phyloP scores from a whole-genome alignment of 495 filamentous ascomycete species.

The Amphirosellinia nigrospora region DNA sequence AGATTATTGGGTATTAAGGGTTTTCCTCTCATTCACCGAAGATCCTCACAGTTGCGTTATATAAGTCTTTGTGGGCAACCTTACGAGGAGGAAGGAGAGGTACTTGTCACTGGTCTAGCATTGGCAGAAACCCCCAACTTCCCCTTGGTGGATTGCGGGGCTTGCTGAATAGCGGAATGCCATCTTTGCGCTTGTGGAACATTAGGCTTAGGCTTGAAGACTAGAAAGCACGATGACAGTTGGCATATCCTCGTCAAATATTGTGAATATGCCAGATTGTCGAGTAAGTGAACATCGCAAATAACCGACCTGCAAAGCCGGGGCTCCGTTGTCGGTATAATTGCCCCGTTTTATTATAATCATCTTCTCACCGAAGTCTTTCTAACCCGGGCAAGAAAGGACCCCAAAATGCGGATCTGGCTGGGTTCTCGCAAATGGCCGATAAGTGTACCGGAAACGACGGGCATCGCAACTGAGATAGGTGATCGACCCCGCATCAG shows the following conservation, averaged over 20 bases:
- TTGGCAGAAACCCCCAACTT: neutral
- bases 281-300: neutral
- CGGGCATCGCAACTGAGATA: conserved; percentile 5
- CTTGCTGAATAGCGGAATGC: conserved; percentile 7
- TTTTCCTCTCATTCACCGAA: conserved; percentile 17
- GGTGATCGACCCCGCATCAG: conserved; percentile 11
- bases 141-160: neutral
- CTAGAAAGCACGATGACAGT: conserved; percentile 2
- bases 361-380: neutral
- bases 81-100: too few relatives aligned
- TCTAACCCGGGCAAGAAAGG: neutral
- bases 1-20: neutral
- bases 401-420: neutral
- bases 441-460: neutral
- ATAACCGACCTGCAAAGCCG: neutral
- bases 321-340: neutral
- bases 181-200: neutral
- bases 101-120: neutral
- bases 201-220: conserved; percentile 3
- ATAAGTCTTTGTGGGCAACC: neutral
- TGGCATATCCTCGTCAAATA: conserved; percentile 4
- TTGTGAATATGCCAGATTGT: neutral
- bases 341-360: neutral
- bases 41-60: neutral
- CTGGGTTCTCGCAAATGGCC: neutral